A percentile compares a stretch with the other conserved stretches of the same genome.
These are phyloP conservation scores for Closterium sp. DNA, from an alignment of 139 green algal species.

Conservation along the genomic window DNA sequence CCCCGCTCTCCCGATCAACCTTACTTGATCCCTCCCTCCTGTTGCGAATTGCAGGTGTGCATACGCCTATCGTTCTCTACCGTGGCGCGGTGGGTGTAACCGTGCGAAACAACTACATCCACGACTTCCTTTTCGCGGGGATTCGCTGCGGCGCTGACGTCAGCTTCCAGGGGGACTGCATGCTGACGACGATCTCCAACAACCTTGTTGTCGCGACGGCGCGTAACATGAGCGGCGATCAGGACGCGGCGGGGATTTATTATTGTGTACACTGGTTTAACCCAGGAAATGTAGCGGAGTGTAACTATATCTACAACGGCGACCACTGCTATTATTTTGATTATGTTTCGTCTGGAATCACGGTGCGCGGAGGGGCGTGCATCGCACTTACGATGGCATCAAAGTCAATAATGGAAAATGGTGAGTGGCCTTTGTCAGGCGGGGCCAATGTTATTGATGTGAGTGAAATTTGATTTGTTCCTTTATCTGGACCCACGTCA, in stretches of 20 bases:
- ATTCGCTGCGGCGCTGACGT: neutral
- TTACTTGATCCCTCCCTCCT: too few relatives aligned
- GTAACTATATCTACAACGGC: neutral
- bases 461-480: too few relatives aligned
- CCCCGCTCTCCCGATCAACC: too few relatives aligned
- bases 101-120: constrained; percentile 23
- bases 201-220: constrained; percentile 2
- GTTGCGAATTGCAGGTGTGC: neutral
- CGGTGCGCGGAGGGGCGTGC: neutral
- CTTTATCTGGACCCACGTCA: too few relatives aligned
- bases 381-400: neutral
- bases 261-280: constrained; percentile 14
- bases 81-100: constrained; percentile 7
- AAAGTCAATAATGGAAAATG: constrained; percentile 3
- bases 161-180: neutral
- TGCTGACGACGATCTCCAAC: neutral
- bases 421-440: neutral
- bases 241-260: neutral
- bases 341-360: neutral
- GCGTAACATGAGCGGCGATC: neutral
- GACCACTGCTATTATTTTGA: neutral
- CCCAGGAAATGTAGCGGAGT: neutral
- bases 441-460: neutral
- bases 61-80: neutral
- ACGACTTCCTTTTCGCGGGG: neutral